Conservation (phyloP, 345 rosid species). For the Dovyalis caffra region DNA sequence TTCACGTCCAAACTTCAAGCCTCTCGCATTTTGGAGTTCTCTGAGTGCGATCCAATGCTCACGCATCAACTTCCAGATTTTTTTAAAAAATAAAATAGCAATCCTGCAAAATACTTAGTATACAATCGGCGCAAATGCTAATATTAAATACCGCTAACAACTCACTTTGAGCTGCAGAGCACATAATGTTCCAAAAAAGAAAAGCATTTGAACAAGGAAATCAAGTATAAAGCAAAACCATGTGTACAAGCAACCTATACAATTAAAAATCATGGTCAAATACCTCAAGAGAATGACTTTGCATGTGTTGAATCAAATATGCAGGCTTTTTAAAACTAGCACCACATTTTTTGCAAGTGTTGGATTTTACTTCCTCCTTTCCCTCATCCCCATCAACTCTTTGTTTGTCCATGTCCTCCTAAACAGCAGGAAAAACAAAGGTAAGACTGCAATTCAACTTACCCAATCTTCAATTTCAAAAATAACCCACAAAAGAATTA, state of each 20-base stretch:
- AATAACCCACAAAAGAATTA: background rate
- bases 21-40: constrained; percentile 99
- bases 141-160: background rate
- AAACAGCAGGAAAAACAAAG: background rate
- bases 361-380: constrained; percentile 19
- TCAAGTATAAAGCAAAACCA: background rate
- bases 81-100: constrained; percentile 11
- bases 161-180: background rate
- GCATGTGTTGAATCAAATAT: constrained; percentile 77
- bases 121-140: background rate
- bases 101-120: constrained; percentile 47
- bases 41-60: constrained; percentile 98
- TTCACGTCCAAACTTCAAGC: constrained; percentile 51
- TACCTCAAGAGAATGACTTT: constrained; percentile 81
- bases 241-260: background rate
- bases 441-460: background rate
- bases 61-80: constrained; percentile 43
- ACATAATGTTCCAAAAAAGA: background rate
- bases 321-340: constrained; percentile 78
- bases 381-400: constrained; percentile 22
- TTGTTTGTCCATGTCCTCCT: constrained; percentile 26
- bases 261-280: background rate
- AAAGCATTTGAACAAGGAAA: background rate
- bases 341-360: constrained; percentile 64
- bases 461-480: background rate